Evolutionary conservation across 192 early-diverging fungal species (phyloP).

Genomic region (Coemansia sp.): DNA sequence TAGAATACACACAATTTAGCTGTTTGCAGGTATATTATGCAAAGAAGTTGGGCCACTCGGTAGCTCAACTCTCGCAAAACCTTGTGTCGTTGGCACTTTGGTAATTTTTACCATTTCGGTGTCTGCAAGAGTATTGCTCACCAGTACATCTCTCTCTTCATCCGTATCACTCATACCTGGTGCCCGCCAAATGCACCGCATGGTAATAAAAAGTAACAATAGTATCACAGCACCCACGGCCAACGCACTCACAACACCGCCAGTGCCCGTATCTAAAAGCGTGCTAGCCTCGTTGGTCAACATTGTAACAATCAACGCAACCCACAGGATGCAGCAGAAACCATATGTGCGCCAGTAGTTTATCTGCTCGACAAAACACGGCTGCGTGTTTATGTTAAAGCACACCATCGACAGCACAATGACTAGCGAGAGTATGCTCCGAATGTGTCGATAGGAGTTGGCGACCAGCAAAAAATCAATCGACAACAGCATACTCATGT

Average conservation of each 20-base stretch:
- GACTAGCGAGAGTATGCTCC: conserved; percentile 66
- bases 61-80: neutral
- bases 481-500: conserved; percentile 67
- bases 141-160: conserved; percentile 12
- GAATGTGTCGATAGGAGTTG: conserved; percentile 58
- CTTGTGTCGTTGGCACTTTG: neutral
- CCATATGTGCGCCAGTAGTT: conserved; percentile 71
- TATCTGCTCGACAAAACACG: conserved; percentile 74
- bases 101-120: neutral
- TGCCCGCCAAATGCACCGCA: conserved; percentile 12
- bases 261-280: conserved; percentile 35
- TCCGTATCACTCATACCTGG: neutral
- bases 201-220: conserved; percentile 58
- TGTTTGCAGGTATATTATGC: neutral
- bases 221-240: conserved; percentile 60
- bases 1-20: neutral
- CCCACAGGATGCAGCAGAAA: conserved; percentile 68
- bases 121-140: neutral
- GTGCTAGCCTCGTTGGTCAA: conserved; percentile 58
- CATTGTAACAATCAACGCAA: conserved; percentile 64
- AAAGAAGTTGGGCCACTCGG: neutral
- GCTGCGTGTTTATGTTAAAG: conserved; percentile 69
- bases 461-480: conserved; percentile 68
- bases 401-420: conserved; percentile 71
- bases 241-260: conserved; percentile 50